Conservation (phyloP, 495 filamentous ascomycete genomes). For the Talaromyces ruber region DNA sequence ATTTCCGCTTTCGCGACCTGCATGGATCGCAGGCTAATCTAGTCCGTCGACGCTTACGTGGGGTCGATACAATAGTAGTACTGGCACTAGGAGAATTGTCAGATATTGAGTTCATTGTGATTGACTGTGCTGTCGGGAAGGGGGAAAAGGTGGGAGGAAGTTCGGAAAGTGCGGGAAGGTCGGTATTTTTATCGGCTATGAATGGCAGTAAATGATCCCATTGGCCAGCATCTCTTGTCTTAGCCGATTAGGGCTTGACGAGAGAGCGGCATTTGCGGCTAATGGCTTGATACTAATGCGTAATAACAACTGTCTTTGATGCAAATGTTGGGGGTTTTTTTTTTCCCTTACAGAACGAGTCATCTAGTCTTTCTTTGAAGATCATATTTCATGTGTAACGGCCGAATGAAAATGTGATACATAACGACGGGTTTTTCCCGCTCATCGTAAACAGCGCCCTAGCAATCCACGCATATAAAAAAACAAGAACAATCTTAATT, state of each 20-base stretch:
- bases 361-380: not conserved
- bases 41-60: conserved; percentile 23
- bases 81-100: not conserved
- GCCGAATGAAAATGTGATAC: not conserved
- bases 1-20: conserved; percentile 40
- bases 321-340: not conserved
- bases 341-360: not conserved
- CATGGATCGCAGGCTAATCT: conserved; percentile 40
- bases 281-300: not conserved
- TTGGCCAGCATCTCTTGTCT: no score
- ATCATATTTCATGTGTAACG: not conserved
- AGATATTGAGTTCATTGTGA: not conserved
- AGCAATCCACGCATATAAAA: not conserved
- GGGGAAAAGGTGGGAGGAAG: not conserved
- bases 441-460: not conserved
- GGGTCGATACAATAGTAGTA: not conserved
- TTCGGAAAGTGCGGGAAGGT: conserved; percentile 3
- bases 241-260: not conserved
- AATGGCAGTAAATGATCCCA: no score
- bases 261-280: not conserved
- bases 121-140: not conserved
- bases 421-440: not conserved
- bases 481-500: not conserved
- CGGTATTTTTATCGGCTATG: no score
- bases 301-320: not conserved